These are phyloP conservation scores for Botrytis deweyae DNA, from an alignment of 2,329 filamentous ascomycete species.

Conservation along the genomic window DNA sequence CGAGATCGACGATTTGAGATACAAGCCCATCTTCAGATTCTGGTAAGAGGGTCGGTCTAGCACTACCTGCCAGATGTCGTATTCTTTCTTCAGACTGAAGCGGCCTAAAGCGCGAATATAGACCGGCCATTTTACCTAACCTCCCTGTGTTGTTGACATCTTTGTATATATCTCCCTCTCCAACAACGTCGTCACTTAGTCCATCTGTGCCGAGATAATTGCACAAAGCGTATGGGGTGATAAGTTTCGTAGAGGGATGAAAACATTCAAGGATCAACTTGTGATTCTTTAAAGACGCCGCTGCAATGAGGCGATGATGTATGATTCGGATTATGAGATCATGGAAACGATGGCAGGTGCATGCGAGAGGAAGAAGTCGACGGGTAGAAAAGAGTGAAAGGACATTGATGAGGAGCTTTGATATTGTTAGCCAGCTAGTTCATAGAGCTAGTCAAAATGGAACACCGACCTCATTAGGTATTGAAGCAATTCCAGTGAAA, in stretches of 20 bases:
- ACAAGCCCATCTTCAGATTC: constrained; percentile 46
- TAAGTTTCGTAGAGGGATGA: constrained; percentile 67
- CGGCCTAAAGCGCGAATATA: constrained; percentile 73
- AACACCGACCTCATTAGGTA: constrained; percentile 34
- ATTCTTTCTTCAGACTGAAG: constrained; percentile 53
- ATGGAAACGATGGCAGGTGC: constrained; percentile 63
- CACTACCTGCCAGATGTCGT: constrained; percentile 41
- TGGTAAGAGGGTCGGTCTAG: constrained; percentile 31
- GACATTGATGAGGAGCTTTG: constrained; percentile 52
- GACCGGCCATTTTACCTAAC: constrained; percentile 49
- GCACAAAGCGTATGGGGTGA: constrained; percentile 68
- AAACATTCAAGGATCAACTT: constrained; percentile 77
- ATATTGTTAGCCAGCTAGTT: constrained; percentile 1
- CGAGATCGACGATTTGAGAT: constrained; percentile 61
- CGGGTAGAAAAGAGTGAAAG: constrained; percentile 50
- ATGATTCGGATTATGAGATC: constrained; percentile 62
- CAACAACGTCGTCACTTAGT: constrained; percentile 47
- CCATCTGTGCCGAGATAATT: constrained; percentile 61
- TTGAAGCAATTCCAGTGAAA: constrained; percentile 24
- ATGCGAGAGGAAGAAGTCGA: constrained; percentile 55
- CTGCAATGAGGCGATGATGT: constrained; percentile 60
- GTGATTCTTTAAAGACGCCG: constrained; percentile 56
- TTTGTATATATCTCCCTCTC: constrained; percentile 35
- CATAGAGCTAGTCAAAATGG: neutral
- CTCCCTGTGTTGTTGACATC: constrained; percentile 34